phyloP scores from a whole-genome alignment of 257 asterid species.

The Ilex aquifolium region DNA sequence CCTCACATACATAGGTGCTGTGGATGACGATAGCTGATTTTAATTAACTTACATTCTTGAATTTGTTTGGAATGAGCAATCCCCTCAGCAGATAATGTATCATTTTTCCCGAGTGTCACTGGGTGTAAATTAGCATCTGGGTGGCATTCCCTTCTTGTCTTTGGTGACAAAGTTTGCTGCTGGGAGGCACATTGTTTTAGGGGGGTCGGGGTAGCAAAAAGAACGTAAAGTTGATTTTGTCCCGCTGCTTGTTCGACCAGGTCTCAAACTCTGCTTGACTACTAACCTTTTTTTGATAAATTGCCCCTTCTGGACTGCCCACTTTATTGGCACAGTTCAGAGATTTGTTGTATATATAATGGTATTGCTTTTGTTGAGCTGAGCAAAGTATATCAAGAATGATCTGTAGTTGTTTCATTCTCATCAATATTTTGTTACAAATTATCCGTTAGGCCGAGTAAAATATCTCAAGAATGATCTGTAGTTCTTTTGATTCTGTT shows the following conservation, averaged over 20 bases:
- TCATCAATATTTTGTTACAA: constrained; percentile 37
- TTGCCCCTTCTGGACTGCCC: constrained; percentile 28
- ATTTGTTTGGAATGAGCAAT: constrained; percentile 14
- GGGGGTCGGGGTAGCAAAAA: constrained; percentile 21
- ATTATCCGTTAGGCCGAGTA: not conserved
- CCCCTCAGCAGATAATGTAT: constrained; percentile 13
- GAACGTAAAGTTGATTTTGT: constrained; percentile 14
- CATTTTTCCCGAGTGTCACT: constrained; percentile 7
- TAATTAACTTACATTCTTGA: constrained; percentile 18
- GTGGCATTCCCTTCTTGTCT: constrained; percentile 23
- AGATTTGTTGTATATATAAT: constrained; percentile 46
- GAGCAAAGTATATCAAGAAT: constrained; percentile 38
- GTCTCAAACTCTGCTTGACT: constrained; percentile 32
- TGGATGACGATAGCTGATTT: constrained; percentile 87
- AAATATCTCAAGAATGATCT: constrained; percentile 24
- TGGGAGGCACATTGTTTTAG: constrained; percentile 32
- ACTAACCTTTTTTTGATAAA: constrained; percentile 46
- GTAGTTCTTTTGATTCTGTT: constrained; percentile 17
- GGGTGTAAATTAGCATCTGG: constrained; percentile 7
- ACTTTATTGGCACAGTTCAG: constrained; percentile 32
- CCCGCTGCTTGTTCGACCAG: constrained; percentile 17
- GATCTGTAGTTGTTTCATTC: constrained; percentile 41
- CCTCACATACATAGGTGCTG: constrained; percentile 74
- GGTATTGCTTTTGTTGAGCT: constrained; percentile 28
- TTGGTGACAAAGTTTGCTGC: constrained; percentile 30